Evolutionary conservation across 1,284 basidiomycete genomes (phyloP), one percentile per base, ranked within the genome.

Genomic region (Ceratobasidium sp.): DNA sequence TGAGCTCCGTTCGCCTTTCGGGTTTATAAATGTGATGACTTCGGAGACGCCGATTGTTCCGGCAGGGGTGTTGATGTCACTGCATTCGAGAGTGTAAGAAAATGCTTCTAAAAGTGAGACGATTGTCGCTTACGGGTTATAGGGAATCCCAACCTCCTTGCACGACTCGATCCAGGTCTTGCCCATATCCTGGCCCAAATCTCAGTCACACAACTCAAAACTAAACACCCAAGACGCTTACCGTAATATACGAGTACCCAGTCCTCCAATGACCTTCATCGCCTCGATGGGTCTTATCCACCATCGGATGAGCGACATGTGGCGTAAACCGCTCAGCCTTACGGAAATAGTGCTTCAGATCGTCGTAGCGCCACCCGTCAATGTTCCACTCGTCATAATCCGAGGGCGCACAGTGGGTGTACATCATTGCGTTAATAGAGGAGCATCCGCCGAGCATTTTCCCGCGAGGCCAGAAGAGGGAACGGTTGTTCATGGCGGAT

Each of bases 311-410:
- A 10, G 51, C 69, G 28, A 66, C 28, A 58, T 64, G 33, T 12
- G 77, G 77, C 5, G 79, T 80, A 40, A 78, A 80, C 4, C 51
- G 42, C 53, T 80, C 79, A 13, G 76, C 46, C 42, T 78, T 81
- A 42, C 39, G 44, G 68, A 83, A 84, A 68, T 77, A 86, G 81
- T 83, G 84, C 49, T 82, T 80, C 69, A 87, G 80, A 20, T 83
- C 82, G 0, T 82, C 77, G 66, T 84, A 86, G 0, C 81, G 80
- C 87, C 87, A 88, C 1, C 86, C 87, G 4, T 78, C 81, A 0
- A 85, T 86, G 15, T 86, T 86, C 87, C 87, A 88, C 10, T 82
- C 81, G 63, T 87, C 85, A 69, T 86, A 88, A 77, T 88, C 87
- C 81, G 81, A 80, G 5, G 81, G 80, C 15, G 81, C 79, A 49